A percentile compares a stretch with the other conserved stretches of the same genome.
Evolutionary conservation across 352 stramenopile genomes (phyloP).

Genomic region (Phytopythium mirpurense): DNA sequence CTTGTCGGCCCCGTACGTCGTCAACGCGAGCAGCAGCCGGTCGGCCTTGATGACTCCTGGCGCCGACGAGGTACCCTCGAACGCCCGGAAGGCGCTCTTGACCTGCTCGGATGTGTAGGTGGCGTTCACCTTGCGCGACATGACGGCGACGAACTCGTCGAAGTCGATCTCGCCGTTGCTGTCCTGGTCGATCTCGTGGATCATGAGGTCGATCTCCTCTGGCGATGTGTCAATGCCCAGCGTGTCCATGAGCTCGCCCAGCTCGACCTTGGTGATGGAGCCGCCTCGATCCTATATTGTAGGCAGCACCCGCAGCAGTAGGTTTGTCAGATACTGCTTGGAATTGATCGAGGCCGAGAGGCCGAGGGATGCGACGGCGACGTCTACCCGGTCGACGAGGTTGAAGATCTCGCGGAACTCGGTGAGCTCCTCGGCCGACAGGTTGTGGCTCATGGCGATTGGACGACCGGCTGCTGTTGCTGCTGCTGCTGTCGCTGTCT

Average conservation of each 20-base stretch:
- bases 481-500: background rate
- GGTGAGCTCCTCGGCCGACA: constrained; percentile 77
- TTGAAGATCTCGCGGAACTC: constrained; percentile 96
- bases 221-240: constrained; percentile 90
- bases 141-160: constrained; percentile 93
- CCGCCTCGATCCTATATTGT: constrained; percentile 88
- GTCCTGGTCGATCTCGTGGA: constrained; percentile 94
- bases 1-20: constrained; percentile 88
- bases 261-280: constrained; percentile 92
- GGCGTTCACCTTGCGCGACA: constrained; percentile 93
- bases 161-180: constrained; percentile 94
- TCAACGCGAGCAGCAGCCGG: constrained; percentile 80
- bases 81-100: constrained; percentile 85
- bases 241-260: constrained; percentile 92
- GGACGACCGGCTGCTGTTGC: no score
- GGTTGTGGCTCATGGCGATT: constrained; percentile 47
- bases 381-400: constrained; percentile 90
- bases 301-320: background rate
- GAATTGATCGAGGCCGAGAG: no score
- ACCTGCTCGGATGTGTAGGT: constrained; percentile 92
- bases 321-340: no score
- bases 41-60: constrained; percentile 84
- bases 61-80: constrained; percentile 56
- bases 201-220: constrained; percentile 94
- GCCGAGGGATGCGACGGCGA: no score